Conservation (phyloP, 345 rosid genomes). For the Aethionema arabicum region DNA sequence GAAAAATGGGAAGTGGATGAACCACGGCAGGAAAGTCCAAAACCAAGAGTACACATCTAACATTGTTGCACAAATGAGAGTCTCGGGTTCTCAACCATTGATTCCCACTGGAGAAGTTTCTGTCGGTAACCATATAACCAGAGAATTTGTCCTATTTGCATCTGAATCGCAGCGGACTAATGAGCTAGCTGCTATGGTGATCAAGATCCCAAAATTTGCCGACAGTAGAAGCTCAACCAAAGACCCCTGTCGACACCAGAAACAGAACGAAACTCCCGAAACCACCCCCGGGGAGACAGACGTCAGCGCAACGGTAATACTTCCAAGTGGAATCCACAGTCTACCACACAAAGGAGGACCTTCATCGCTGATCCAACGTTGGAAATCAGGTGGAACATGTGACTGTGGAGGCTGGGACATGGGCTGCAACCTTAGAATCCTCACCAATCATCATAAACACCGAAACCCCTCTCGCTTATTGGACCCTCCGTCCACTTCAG, state of each 20-base stretch:
- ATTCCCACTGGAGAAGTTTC: constrained; percentile 29
- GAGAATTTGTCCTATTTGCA: constrained; percentile 70
- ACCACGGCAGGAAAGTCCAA: constrained; percentile 61
- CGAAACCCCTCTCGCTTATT: constrained; percentile 31
- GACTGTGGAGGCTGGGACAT: constrained; percentile 99
- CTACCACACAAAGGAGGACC: constrained; percentile 87
- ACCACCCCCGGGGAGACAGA: constrained; percentile 35
- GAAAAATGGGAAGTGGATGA: constrained; percentile 76
- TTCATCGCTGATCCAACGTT: constrained; percentile 79
- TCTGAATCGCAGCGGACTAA: constrained; percentile 54
- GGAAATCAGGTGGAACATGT: constrained; percentile 92
- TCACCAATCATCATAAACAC: constrained; percentile 45
- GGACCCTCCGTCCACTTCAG: constrained; percentile 35
- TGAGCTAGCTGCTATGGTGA: constrained; percentile 88
- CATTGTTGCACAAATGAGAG: constrained; percentile 79
- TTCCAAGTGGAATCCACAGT: constrained; percentile 85
- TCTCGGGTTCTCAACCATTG: constrained; percentile 50
- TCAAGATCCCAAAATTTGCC: constrained; percentile 49
- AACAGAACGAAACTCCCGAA: constrained; percentile 12
- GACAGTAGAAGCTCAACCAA: constrained; percentile 25
- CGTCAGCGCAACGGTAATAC: constrained; percentile 59
- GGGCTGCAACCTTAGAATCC: constrained; percentile 76
- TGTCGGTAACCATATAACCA: constrained; percentile 38
- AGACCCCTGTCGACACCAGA: constrained; percentile 33
- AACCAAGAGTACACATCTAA: constrained; percentile 60